Evolutionary conservation across 192 early-diverging fungal species (phyloP).

Genomic region (Umbelopsis sp.): DNA sequence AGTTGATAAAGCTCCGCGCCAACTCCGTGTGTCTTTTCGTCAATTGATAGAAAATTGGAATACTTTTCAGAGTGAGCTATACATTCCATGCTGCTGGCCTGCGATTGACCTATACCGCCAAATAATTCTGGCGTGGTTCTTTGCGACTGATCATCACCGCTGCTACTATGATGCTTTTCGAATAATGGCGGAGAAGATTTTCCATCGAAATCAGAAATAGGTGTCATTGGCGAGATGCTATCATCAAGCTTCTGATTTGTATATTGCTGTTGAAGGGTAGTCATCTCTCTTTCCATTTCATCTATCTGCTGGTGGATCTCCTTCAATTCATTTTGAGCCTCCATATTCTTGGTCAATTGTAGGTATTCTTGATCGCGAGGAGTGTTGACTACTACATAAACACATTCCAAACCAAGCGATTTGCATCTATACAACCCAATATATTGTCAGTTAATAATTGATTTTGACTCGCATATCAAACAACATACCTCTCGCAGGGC

Average conservation of each 20-base stretch:
- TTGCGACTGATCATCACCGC: not conserved
- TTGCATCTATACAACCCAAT: not conserved
- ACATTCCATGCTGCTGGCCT: not conserved
- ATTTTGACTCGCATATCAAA: not conserved
- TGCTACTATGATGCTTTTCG: too few species aligned
- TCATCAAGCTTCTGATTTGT: too few species aligned
- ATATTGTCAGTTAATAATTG: not conserved
- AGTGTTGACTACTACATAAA: conserved; percentile 1
- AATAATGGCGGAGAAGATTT: not conserved
- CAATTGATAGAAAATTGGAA: not conserved
- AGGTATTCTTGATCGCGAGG: conserved; percentile 10
- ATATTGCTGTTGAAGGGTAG: not conserved
- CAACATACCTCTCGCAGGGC: conserved; percentile 2
- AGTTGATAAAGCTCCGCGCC: conserved; percentile 15
- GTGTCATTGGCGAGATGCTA: too few species aligned
- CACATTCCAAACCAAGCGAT: not conserved
- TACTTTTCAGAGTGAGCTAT: not conserved
- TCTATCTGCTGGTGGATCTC: not conserved
- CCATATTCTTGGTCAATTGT: not conserved
- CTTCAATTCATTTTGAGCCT: not conserved
- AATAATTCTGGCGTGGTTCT: not conserved
- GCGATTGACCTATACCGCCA: not conserved
- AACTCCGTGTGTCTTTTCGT: not conserved
- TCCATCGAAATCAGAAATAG: not conserved
- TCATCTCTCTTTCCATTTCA: not conserved